Evolutionary conservation across 1,139 yeast species (phyloP), one percentile per base, ranked within the genome.

Genomic region (Geotrichum australiense): DNA sequence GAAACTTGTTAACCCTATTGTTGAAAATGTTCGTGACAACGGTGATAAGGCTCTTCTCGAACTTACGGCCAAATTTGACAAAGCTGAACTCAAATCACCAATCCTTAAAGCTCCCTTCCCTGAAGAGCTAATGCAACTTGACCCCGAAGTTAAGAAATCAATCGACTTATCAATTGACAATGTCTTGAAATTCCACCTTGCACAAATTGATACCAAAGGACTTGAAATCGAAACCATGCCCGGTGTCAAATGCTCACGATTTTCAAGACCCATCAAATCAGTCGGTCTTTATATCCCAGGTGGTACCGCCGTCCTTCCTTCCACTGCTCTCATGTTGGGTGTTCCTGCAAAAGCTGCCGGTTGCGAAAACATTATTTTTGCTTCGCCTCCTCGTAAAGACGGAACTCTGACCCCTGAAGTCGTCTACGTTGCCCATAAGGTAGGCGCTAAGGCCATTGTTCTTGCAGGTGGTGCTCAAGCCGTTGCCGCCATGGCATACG

Each of bases 391-490:
- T 42, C 79, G 96, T 54, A 72, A 78, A 40, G 94, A 94, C 50
- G 98, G 99, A 30, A 82, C 77, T 45, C 73, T 91, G 52, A 86
- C 96, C 4, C 98, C 98, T 10, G 99, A 91, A 62, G 96, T 93
- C 45, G 96, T 89, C 3, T 91, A 91, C 56, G 96, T 93, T 42
- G 98, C 99, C 16, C 89, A 86, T 65, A 87, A 86, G 63, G 79
- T 91, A 47, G 96, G 96, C 42, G 97, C 97, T 35, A 73, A 78
- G 51, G 75, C 80, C 53, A 87, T 91, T 57, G 84, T 91, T 4
- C 71, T 93, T 59, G 98, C 98, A 1, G 99, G 98, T 54, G 99
- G 99, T 56, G 98, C 98, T 3, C 99, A 91, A 68, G 99, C 98
- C 2, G 85, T 91, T 43, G 94, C 97, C 33, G 94, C 99, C 2